A percentile compares a stretch with the other conserved stretches of the same genome.
These are phyloP conservation scores for Juncus inflexus DNA, from an alignment of 176 grass and related monocot species.

Conservation along the genomic window DNA sequence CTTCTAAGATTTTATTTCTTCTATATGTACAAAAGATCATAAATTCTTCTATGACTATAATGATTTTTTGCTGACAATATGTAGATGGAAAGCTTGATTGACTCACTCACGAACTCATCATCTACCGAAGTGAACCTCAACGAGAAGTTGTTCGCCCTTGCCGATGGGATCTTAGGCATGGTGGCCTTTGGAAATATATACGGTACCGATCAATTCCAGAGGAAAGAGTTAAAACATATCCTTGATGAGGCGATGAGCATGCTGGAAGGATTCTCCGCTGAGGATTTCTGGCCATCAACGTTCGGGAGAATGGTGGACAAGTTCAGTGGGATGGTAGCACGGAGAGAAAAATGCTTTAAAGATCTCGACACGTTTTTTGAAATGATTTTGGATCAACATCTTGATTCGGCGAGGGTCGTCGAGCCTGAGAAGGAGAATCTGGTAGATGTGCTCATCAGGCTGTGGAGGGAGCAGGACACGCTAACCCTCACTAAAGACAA, in stretches of 20 bases:
- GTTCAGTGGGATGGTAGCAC: slow-evolving; percentile 1
- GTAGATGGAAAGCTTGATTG: slow-evolving; percentile 28
- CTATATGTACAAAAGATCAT: not conserved
- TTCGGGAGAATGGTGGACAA: slow-evolving; percentile 19
- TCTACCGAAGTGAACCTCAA: slow-evolving; percentile 29
- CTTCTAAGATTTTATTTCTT: too few species aligned
- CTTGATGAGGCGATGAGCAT: slow-evolving; percentile 31
- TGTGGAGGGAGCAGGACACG: slow-evolving; percentile 33
- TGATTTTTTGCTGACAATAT: not conserved
- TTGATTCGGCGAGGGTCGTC: slow-evolving; percentile 21
- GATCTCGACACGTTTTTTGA: slow-evolving; percentile 41
- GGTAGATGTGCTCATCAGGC: slow-evolving; percentile 43
- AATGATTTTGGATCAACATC: slow-evolving; percentile 31
- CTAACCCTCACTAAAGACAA: slow-evolving; percentile 20
- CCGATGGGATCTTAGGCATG: slow-evolving; percentile 47
- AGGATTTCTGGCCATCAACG: slow-evolving; percentile 45
- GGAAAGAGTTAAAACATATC: slow-evolving; percentile 28
- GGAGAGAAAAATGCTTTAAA: slow-evolving; percentile 16
- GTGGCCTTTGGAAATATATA: slow-evolving; percentile 53
- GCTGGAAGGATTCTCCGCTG: slow-evolving; percentile 44
- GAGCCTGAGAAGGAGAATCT: slow-evolving; percentile 33
- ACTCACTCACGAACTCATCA: slow-evolving; percentile 10
- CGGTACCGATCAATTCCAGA: slow-evolving; percentile 35
- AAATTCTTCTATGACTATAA: not conserved
- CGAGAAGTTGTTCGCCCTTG: slow-evolving; percentile 25